Evolutionary conservation across 164 flowering plant species (phyloP).

Genomic region (Chloranthus sessilifolius): DNA sequence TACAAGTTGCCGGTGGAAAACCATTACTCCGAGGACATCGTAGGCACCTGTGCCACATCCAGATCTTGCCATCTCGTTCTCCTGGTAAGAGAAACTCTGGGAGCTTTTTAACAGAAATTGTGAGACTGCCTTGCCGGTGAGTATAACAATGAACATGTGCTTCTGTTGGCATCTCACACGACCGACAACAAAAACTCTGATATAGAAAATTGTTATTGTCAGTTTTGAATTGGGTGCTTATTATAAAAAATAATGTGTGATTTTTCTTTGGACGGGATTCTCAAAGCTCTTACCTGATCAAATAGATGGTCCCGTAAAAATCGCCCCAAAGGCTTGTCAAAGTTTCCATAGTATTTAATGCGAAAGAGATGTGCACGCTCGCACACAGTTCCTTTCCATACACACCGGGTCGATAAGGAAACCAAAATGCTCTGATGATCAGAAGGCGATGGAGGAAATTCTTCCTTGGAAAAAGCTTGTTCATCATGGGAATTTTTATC

Average conservation of each 20-base stretch:
- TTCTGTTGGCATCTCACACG: slow-evolving; percentile 94
- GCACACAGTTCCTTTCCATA: slow-evolving; percentile 98
- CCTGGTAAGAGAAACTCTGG: slow-evolving; percentile 70
- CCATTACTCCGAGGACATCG: slow-evolving; percentile 73
- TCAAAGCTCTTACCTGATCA: slow-evolving; percentile 64
- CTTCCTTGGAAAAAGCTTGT: slow-evolving; percentile 50
- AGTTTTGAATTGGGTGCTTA: slow-evolving; percentile 4
- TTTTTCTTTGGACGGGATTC: too few relatives aligned
- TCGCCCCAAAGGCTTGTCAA: slow-evolving; percentile 93
- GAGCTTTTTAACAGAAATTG: slow-evolving; percentile 89
- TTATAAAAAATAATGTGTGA: too few relatives aligned
- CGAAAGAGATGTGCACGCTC: slow-evolving; percentile 88
- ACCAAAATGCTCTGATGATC: slow-evolving; percentile 97
- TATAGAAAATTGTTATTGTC: slow-evolving; percentile 10
- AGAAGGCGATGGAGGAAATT: slow-evolving; percentile 86
- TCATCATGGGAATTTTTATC: slow-evolving; percentile 36
- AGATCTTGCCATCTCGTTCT: slow-evolving; percentile 88
- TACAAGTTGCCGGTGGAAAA: slow-evolving; percentile 89
- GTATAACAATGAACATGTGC: slow-evolving; percentile 99
- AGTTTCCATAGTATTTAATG: slow-evolving; percentile 92
- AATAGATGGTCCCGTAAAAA: slow-evolving; percentile 84
- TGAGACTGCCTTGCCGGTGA: slow-evolving; percentile 92
- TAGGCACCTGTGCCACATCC: slow-evolving; percentile 99
- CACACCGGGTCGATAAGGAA: slow-evolving; percentile 83
- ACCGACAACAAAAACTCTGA: slow-evolving; percentile 68